Percentiles rank a stretch among this genome's conserved stretches.
Evolutionary conservation across 139 green algal species (phyloP).

Genomic region (Nannochloris sp.): DNA sequence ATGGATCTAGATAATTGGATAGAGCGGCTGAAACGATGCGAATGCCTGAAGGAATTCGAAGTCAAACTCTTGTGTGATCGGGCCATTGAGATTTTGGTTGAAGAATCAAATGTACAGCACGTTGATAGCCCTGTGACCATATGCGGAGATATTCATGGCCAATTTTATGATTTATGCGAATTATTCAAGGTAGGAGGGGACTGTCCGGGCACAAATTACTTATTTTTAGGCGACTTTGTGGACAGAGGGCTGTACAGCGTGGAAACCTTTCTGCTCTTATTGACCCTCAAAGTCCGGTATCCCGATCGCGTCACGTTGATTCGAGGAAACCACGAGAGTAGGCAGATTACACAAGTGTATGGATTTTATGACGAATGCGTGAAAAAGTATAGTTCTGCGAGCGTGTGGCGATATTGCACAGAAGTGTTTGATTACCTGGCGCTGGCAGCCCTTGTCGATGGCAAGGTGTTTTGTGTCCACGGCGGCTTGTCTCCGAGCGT

Average conservation of each 20-base stretch:
- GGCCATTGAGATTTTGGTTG: slow-evolving; percentile 89
- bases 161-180: slow-evolving; percentile 96
- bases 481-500: slow-evolving; percentile 92
- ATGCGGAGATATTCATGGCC: slow-evolving; percentile 95
- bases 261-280: slow-evolving; percentile 94
- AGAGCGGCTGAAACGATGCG: slow-evolving; percentile 84
- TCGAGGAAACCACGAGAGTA: slow-evolving; percentile 93
- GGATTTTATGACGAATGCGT: slow-evolving; percentile 99
- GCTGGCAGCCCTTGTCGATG: slow-evolving; percentile 85
- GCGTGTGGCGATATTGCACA: slow-evolving; percentile 97
- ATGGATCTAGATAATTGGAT: slow-evolving; percentile 86
- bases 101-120: slow-evolving; percentile 97
- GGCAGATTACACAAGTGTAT: slow-evolving; percentile 99
- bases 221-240: slow-evolving; percentile 99
- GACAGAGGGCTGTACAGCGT: slow-evolving; percentile 97
- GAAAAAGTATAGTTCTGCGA: slow-evolving; percentile 94
- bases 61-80: slow-evolving; percentile 92
- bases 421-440: slow-evolving; percentile 98
- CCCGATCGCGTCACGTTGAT: slow-evolving; percentile 94
- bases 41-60: slow-evolving; percentile 84
- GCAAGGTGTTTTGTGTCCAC: slow-evolving; percentile 90
- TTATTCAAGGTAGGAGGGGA: slow-evolving; percentile 97
- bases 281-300: slow-evolving; percentile 96
- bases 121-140: slow-evolving; percentile 94
- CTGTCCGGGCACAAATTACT: slow-evolving; percentile 91